Percentiles rank a stretch among this genome's conserved stretches.
phyloP scores from a whole-genome alignment of 257 asterid genomes.

The Striga asiatica region DNA sequence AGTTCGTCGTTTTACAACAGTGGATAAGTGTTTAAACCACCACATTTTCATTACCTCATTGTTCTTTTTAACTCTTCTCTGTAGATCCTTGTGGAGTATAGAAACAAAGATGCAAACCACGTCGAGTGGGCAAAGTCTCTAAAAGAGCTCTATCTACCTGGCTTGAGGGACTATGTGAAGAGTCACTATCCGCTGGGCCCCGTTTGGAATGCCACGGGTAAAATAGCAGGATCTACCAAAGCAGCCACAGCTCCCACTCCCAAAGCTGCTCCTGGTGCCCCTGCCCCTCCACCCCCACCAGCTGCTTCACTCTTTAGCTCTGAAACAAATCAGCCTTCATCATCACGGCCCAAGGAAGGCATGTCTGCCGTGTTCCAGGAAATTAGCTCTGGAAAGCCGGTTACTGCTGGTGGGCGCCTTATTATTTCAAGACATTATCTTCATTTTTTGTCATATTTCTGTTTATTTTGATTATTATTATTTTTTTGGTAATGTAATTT shows the following conservation, averaged over 20 bases:
- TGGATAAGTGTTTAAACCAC: neutral
- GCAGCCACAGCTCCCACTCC: conserved; percentile 42
- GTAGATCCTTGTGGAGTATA: conserved; percentile 84
- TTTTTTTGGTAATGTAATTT: neutral
- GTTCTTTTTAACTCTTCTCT: neutral
- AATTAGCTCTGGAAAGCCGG: conserved; percentile 70
- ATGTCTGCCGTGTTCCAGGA: conserved; percentile 95
- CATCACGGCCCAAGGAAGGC: conserved; percentile 74
- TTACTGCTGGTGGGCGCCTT: conserved; percentile 57
- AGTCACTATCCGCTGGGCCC: conserved; percentile 86
- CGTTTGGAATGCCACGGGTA: conserved; percentile 83
- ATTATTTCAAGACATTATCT: too few species aligned
- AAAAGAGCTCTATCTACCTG: conserved; percentile 86
- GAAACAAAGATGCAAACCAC: conserved; percentile 80
- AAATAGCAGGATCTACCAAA: conserved; percentile 38
- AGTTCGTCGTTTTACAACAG: too few species aligned
- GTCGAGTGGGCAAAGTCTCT: conserved; percentile 97
- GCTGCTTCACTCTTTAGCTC: conserved; percentile 71
- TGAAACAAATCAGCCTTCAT: conserved; percentile 59
- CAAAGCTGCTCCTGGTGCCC: conserved; percentile 44
- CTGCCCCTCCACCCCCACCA: conserved; percentile 89
- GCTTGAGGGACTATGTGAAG: conserved; percentile 91
- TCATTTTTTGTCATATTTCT: neutral
- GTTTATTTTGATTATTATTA: neutral
- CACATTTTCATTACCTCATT: conserved; percentile 1